Conservation (phyloP, 345 rosid species). For the Cardamine resedifolia region DNA sequence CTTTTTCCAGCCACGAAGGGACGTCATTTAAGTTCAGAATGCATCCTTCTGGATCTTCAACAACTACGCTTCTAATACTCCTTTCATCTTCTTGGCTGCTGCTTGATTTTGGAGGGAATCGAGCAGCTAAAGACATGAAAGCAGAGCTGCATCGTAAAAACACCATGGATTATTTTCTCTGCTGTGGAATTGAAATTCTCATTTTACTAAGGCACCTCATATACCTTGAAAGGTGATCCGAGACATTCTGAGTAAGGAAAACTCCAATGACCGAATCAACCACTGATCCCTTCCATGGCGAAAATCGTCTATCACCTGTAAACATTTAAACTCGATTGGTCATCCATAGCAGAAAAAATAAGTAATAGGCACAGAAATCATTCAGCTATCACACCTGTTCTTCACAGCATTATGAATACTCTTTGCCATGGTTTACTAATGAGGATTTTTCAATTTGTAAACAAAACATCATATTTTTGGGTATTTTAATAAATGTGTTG, state of each 20-base stretch:
- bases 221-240: constrained; percentile 98
- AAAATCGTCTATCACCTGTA: constrained; percentile 94
- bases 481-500: background rate
- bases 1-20: constrained; percentile 47
- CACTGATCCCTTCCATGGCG: constrained; percentile 98
- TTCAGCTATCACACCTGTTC: background rate
- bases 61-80: constrained; percentile 34
- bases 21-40: constrained; percentile 38
- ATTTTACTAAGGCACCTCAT: constrained; percentile 7
- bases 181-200: constrained; percentile 4
- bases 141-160: constrained; percentile 74
- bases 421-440: background rate
- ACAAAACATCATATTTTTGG: background rate
- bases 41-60: constrained; percentile 64
- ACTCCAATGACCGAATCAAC: constrained; percentile 98
- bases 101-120: constrained; percentile 62
- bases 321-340: constrained; percentile 15
- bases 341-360: background rate
- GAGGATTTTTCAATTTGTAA: background rate
- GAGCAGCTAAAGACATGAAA: constrained; percentile 83
- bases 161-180: constrained; percentile 20
- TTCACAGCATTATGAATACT: background rate
- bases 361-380: background rate
- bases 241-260: constrained; percentile 91
- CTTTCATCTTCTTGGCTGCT: constrained; percentile 32